These are phyloP conservation scores for Secale cereale DNA, from an alignment of 176 grass and related monocot species.

Conservation along the genomic window DNA sequence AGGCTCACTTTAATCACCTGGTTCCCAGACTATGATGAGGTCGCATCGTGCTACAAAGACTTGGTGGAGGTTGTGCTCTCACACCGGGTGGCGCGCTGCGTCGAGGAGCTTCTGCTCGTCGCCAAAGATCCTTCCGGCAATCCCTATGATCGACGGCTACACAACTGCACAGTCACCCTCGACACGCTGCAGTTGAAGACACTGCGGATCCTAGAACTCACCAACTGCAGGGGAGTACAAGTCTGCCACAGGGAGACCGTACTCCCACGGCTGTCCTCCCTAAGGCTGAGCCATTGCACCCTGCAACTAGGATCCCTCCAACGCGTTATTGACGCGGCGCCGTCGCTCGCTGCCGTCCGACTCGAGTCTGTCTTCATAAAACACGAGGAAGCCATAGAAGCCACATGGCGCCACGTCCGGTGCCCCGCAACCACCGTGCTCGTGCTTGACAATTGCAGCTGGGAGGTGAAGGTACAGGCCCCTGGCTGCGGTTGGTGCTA, in stretches of 20 bases:
- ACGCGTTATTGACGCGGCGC: not conserved
- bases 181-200: no score
- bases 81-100: not conserved
- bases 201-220: no score
- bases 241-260: not conserved
- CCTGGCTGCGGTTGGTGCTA: no score
- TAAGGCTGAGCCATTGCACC: not conserved
- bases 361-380: not conserved
- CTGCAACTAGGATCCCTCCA: not conserved
- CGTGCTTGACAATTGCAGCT: not conserved
- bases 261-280: not conserved
- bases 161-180: no score
- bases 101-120: not conserved
- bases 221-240: no score
- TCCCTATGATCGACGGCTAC: no score
- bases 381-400: no score
- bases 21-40: accelerated
- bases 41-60: not conserved
- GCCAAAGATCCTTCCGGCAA: no score
- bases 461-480: no score
- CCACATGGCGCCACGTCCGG: not conserved
- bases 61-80: not conserved
- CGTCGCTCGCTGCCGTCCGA: not conserved
- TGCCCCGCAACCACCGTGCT: not conserved
- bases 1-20: not conserved